Conservation (phyloP, 2,329 filamentous ascomycete species). For the Cladosporium sp. region DNA sequence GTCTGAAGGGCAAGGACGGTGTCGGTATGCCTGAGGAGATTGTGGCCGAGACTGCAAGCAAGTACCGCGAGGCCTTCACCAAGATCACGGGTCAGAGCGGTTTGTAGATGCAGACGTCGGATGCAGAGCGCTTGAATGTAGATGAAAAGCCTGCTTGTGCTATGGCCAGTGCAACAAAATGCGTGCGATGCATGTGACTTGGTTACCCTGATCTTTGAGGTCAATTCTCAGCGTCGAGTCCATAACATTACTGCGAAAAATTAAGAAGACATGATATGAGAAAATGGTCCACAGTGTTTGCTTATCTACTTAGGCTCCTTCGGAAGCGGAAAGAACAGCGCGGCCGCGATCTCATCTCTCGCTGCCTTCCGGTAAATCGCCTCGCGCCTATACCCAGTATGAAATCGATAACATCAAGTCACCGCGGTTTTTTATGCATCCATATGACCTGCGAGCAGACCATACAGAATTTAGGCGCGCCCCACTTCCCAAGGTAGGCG, state of each 20-base stretch:
- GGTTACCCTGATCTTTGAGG: not conserved
- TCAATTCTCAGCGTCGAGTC: not conserved
- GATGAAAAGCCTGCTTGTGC: not conserved
- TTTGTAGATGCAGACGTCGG: not conserved
- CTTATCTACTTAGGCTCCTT: no score
- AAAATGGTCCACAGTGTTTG: no score
- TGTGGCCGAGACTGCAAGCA: slow-evolving; percentile 64
- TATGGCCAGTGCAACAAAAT: not conserved
- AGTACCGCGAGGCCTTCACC: slow-evolving; percentile 76
- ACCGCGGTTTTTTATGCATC: no score
- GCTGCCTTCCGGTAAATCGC: no score
- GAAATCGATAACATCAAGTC: no score
- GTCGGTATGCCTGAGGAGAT: slow-evolving; percentile 74
- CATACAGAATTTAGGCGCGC: no score
- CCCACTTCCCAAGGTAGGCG: no score
- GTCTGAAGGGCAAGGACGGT: slow-evolving; percentile 72
- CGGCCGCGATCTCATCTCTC: no score
- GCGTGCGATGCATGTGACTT: not conserved
- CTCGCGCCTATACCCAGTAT: no score
- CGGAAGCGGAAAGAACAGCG: no score
- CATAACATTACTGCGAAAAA: not conserved
- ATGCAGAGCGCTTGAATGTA: not conserved
- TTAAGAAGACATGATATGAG: no score
- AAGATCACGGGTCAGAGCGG: slow-evolving; percentile 45
- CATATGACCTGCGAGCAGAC: no score